Conservation (phyloP, 441 rosid genomes). For the Iberis amara region DNA sequence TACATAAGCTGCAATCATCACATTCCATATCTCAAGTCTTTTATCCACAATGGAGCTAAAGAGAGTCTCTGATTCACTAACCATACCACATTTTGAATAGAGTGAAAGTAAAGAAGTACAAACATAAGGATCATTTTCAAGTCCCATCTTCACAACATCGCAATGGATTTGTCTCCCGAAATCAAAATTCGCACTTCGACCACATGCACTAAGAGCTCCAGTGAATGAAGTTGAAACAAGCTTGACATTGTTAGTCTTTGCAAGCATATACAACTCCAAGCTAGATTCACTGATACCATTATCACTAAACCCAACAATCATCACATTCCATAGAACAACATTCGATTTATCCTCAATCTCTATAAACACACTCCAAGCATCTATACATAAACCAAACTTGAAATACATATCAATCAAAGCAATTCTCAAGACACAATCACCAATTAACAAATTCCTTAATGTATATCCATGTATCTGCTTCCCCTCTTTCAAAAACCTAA, state of each 20-base stretch:
- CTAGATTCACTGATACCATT: slow-evolving; percentile 49
- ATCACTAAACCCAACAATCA: slow-evolving; percentile 56
- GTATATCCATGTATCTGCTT: slow-evolving; percentile 61
- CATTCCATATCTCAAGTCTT: slow-evolving; percentile 62
- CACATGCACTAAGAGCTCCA: slow-evolving; percentile 49
- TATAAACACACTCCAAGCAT: slow-evolving; percentile 47
- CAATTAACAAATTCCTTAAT: slow-evolving; percentile 35
- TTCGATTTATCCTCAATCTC: slow-evolving; percentile 45
- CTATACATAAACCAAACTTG: slow-evolving; percentile 33
- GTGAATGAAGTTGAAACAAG: slow-evolving; percentile 51
- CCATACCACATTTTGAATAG: slow-evolving; percentile 55
- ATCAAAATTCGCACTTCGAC: slow-evolving; percentile 32
- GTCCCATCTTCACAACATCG: slow-evolving; percentile 59
- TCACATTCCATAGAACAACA: slow-evolving; percentile 73
- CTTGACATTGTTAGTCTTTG: slow-evolving; percentile 42
- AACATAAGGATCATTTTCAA: slow-evolving; percentile 47
- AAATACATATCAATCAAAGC: slow-evolving; percentile 54
- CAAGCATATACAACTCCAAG: slow-evolving; percentile 49
- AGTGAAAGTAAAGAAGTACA: slow-evolving; percentile 54
- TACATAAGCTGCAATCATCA: slow-evolving; percentile 62
- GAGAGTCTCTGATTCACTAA: slow-evolving; percentile 46
- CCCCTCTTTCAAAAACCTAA: slow-evolving; percentile 34
- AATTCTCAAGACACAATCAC: slow-evolving; percentile 53
- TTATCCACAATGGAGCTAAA: slow-evolving; percentile 38
- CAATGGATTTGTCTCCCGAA: slow-evolving; percentile 59